Evolutionary conservation across 1,139 yeast species (phyloP), one percentile per base, ranked within the genome.

Genomic region (Yamadazyma membranifaciens): DNA sequence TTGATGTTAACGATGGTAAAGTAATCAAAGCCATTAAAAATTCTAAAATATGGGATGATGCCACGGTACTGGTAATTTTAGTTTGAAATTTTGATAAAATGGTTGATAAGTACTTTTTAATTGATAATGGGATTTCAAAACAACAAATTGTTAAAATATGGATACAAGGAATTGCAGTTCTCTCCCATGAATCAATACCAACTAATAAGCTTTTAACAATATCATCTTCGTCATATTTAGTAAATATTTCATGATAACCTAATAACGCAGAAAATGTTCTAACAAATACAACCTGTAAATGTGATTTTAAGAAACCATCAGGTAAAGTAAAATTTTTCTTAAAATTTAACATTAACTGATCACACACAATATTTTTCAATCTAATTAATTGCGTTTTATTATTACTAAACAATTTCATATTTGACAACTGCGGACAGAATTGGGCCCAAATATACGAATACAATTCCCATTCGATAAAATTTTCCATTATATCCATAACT

Each of bases 81-180:
- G 87, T 81, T 55, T 87, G 95, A 34, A 88, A 65, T 40, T 78
- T 79, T 11, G 83, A 77, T 46, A 88, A 67, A 9, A 87, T 81
- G 14, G 77, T 80, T 4, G 84, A 73, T 37, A 88, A 59, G 49
- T 69, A 83, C 52, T 83, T 83, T 58, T 84, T 85, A 41, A 87
- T 72, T 0, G 94, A 82, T 13, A 75, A 57, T 0, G 96, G 95
- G 36, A 85, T 71, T 55, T 87, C 95, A 56, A 85, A 86, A 57
- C 95, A 86, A 49, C 94, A 84, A 1, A 86, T 75, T 1, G 87
- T 80, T 45, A 88, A 65, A 24, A 84, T 82, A 51, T 87, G 89
- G 37, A 88, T 76, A 51, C 89, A 80, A 1, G 94, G 89, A 28
- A 84, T 78, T 0, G 91, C 87, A 0, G 95, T 80, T 47, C 78